phyloP scores from a whole-genome alignment of 352 stramenopile species.

The Phytopythium oedochilum region DNA sequence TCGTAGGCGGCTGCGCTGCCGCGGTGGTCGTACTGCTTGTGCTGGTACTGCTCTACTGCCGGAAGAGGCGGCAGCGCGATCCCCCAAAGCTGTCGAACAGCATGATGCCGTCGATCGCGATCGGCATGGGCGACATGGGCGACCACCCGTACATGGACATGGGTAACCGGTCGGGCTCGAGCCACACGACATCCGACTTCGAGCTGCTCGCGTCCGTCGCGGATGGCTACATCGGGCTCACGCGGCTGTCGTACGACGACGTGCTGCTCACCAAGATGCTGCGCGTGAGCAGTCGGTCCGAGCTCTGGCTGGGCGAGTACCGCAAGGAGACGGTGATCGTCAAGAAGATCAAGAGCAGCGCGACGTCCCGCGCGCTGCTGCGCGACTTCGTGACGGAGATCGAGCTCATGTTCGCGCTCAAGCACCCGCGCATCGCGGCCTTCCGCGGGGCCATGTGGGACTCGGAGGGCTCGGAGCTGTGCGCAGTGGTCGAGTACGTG shows the following conservation, averaged over 20 bases:
- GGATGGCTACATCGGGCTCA: slow-evolving; percentile 65
- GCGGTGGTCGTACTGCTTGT: slow-evolving; percentile 27
- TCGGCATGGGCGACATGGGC: slow-evolving; percentile 52
- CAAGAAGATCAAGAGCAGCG: slow-evolving; percentile 82
- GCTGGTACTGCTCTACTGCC: slow-evolving; percentile 32
- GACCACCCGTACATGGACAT: slow-evolving; percentile 61
- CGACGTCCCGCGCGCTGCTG: slow-evolving; percentile 52
- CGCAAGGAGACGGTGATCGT: slow-evolving; percentile 54
- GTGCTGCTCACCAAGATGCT: slow-evolving; percentile 71
- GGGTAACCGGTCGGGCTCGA: slow-evolving; percentile 41
- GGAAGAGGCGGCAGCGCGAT: slow-evolving; percentile 29
- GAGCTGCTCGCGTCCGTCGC: slow-evolving; percentile 60
- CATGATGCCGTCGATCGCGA: slow-evolving; percentile 39
- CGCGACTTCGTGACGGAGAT: slow-evolving; percentile 81
- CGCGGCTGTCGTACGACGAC: slow-evolving; percentile 62
- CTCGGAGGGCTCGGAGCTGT: slow-evolving; percentile 59
- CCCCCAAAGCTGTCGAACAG: slow-evolving; percentile 47
- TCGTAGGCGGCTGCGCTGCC: slow-evolving; percentile 32
- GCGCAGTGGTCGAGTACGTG: slow-evolving; percentile 68
- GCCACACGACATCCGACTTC: slow-evolving; percentile 70
- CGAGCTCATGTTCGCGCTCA: slow-evolving; percentile 66
- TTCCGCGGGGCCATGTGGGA: slow-evolving; percentile 77
- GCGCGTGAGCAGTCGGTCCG: slow-evolving; percentile 62
- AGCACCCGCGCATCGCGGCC: slow-evolving; percentile 60
- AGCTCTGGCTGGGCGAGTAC: slow-evolving; percentile 77